phyloP scores from a whole-genome alignment of 345 rosid species.

The Citrus reticulata region DNA sequence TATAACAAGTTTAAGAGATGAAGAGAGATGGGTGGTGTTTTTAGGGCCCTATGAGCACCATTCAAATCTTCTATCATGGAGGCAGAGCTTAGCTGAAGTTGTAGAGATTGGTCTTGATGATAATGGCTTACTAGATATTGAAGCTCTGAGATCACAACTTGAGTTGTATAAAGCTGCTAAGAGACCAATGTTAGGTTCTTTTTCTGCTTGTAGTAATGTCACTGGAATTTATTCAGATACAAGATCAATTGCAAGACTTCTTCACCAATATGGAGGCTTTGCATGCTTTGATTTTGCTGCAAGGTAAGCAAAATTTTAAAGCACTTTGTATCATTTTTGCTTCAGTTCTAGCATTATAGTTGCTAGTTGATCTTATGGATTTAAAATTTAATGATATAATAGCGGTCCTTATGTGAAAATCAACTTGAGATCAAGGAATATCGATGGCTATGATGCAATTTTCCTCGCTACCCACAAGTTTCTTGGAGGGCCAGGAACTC shows the following conservation, averaged over 20 bases:
- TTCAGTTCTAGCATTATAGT: background rate
- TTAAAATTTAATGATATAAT: background rate
- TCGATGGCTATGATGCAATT: constrained; percentile 48
- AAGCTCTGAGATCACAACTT: too few species aligned
- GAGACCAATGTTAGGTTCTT: constrained; percentile 3
- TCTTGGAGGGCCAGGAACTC: constrained; percentile 56
- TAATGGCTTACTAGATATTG: too few species aligned
- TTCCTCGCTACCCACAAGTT: constrained; percentile 60
- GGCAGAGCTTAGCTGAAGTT: too few species aligned
- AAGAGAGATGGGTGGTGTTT: too few species aligned
- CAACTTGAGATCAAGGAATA: constrained; percentile 46
- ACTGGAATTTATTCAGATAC: constrained; percentile 46
- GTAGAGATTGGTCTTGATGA: too few species aligned
- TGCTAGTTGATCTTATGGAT: background rate
- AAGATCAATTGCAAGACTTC: constrained; percentile 38
- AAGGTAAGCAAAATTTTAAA: constrained; percentile 28
- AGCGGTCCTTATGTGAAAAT: constrained; percentile 58
- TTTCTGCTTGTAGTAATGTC: constrained; percentile 61
- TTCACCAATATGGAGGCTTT: constrained; percentile 47
- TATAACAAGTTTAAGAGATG: too few species aligned
- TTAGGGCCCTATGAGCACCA: too few species aligned
- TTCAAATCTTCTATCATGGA: too few species aligned
- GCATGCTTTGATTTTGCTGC: constrained; percentile 67
- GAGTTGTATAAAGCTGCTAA: too few species aligned
- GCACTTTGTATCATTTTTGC: background rate